Percentiles rank a stretch among this genome's conserved stretches.
These are phyloP conservation scores for Berberis vulgaris DNA, from an alignment of 164 flowering plant genomes.

Conservation along the genomic window DNA sequence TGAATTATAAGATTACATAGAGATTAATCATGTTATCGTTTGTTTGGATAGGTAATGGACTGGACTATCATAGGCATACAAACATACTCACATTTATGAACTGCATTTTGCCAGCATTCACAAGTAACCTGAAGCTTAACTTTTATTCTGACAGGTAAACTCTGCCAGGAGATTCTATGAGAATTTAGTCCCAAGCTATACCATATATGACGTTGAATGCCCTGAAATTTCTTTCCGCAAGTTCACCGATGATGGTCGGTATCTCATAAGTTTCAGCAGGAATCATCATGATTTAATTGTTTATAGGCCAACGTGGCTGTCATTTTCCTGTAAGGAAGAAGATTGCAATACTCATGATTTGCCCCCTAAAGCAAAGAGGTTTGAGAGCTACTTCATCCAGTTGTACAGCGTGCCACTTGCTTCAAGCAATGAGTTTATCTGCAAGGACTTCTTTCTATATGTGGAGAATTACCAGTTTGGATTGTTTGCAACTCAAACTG, in stretches of 20 bases:
- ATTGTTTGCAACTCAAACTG: slow-evolving; percentile 91
- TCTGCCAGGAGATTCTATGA: slow-evolving; percentile 79
- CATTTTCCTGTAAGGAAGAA: slow-evolving; percentile 69
- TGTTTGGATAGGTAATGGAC: not conserved
- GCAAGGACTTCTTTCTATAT: slow-evolving; percentile 93
- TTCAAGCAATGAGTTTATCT: slow-evolving; percentile 73
- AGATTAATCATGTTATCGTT: not conserved
- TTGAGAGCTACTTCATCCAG: slow-evolving; percentile 84
- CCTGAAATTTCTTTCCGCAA: slow-evolving; percentile 91
- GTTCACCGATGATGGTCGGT: slow-evolving; percentile 92
- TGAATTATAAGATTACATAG: not conserved
- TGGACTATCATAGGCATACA: not conserved
- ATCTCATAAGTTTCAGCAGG: slow-evolving; percentile 84
- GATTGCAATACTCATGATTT: slow-evolving; percentile 52
- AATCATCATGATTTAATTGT: slow-evolving; percentile 86
- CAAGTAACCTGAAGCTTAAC: not conserved
- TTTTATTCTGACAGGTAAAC: slow-evolving; percentile 52
- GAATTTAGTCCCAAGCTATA: slow-evolving; percentile 80
- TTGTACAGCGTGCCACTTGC: slow-evolving; percentile 72
- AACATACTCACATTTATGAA: not conserved
- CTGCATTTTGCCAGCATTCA: not conserved
- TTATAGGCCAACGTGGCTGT: slow-evolving; percentile 81
- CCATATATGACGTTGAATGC: slow-evolving; percentile 77
- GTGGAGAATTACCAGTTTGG: slow-evolving; percentile 77
- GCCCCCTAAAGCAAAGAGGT: slow-evolving; percentile 60